phyloP scores from a whole-genome alignment of 1,284 basidiomycete species.

The Vanrija humicola region DNA sequence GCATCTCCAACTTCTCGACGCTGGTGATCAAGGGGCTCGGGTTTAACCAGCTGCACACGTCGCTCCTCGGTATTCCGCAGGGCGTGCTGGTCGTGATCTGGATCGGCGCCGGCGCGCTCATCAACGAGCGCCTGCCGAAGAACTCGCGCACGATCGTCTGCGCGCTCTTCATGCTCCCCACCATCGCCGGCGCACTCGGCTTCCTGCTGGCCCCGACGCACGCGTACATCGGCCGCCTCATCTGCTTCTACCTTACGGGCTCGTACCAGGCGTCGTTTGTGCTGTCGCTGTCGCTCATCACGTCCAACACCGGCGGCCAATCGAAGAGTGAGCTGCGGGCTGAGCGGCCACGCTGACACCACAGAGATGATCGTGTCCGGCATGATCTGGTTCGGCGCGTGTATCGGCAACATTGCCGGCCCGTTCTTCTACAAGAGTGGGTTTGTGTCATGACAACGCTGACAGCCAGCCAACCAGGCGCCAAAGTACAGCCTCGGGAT shows the following conservation, averaged over 20 bases:
- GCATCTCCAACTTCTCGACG: conserved; percentile 44
- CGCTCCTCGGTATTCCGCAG: conserved; percentile 47
- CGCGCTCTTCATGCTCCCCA: conserved; percentile 46
- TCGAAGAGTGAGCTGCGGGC: conserved; percentile 44
- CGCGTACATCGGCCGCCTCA: conserved; percentile 46
- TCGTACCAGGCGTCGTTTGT: conserved; percentile 53
- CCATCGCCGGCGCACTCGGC: conserved; percentile 46
- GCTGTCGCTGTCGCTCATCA: conserved; percentile 52
- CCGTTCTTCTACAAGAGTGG: conserved; percentile 49
- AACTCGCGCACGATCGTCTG: conserved; percentile 44
- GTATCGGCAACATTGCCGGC: conserved; percentile 50
- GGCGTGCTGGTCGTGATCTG: conserved; percentile 45
- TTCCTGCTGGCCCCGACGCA: conserved; percentile 47
- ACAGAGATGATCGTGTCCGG: conserved; percentile 42
- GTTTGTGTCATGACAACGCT: background rate
- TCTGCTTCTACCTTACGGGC: conserved; percentile 57
- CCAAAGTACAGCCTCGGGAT: conserved; percentile 51
- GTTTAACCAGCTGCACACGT: conserved; percentile 42
- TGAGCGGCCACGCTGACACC: background rate
- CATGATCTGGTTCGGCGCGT: conserved; percentile 45
- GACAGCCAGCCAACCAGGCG: conserved; percentile 30
- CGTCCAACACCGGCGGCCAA: conserved; percentile 53
- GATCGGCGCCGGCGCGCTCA: conserved; percentile 35
- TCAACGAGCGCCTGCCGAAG: conserved; percentile 42
- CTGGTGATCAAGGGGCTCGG: conserved; percentile 47